Evolutionary conservation across 805 yeast species (phyloP), one percentile per base, ranked within the genome.

Genomic region (Candida rishiriensis): DNA sequence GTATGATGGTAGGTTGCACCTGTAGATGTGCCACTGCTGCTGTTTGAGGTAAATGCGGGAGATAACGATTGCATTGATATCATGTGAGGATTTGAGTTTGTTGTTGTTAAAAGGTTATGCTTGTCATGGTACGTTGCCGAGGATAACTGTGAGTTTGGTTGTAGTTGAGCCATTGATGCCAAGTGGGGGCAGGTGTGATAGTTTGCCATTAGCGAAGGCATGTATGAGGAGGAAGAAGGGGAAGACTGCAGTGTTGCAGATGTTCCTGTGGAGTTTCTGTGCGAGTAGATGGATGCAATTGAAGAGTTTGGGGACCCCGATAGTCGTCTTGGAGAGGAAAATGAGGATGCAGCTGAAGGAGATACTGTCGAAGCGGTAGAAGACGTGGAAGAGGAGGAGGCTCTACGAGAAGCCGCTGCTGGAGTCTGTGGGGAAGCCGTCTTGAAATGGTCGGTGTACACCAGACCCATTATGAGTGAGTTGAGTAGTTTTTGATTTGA

Each of bases 401-500:
- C 26, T 21, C 26, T 21, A 21, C 26, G 26, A 7, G 26, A 21
- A 21, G 26, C 26, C 7, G 26, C 26, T 21, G 26, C 13, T 30
- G 14, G 33, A 13, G 33, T 13, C 10, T 33, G 31, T 14, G 45
- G 40, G 2, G 50, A 38, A 10, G 47, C 30, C 10, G 62, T 53
- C 40, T 48, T 55, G 49, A 58, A 61, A 39, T 59, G 55, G 29
- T 61, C 61, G 5, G 65, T 53, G 48, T 57, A 60, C 28, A 60
- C 53, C 21, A 61, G 50, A 10, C 66, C 66, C 66, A 61, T 61
- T 18, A 7, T 21, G 26, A 4, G 26, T 21, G 26, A 5, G 26
- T 21, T 21, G 26, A 21, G 26, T 4, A 21, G 26, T 21, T 21
- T 4, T 21, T 21, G 26, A 21, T 5, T 21, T 21, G 26, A 21